Percentiles rank a stretch among this genome's conserved stretches.
Conservation (phyloP, 371 early-diverging fungal genomes). For the Mucor mucedo region DNA sequence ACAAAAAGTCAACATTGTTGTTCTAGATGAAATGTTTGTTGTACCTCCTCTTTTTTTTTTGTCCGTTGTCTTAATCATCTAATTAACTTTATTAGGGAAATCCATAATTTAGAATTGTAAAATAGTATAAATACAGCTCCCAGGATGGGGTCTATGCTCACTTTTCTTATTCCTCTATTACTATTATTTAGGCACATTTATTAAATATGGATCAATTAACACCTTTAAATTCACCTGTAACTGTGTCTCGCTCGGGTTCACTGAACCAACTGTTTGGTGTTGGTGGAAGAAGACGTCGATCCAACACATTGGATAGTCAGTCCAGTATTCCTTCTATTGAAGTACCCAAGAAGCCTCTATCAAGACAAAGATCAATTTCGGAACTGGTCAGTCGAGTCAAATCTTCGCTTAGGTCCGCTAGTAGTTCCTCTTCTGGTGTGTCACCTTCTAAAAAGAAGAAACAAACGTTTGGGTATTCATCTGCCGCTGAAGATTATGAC, state of each 20-base stretch:
- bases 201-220: conserved; percentile 13
- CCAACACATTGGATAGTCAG: conserved; percentile 22
- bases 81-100: too few species aligned
- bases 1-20: too few species aligned
- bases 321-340: not conserved
- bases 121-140: too few species aligned
- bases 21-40: too few species aligned
- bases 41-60: too few species aligned
- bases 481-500: conserved; percentile 31
- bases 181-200: too few species aligned
- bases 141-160: too few species aligned
- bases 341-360: conserved; percentile 14
- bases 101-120: too few species aligned
- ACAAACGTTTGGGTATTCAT: conserved; percentile 19
- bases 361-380: conserved; percentile 31
- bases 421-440: not conserved
- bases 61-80: too few species aligned
- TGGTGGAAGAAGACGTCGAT: conserved; percentile 17
- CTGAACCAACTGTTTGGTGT: conserved; percentile 25
- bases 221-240: conserved; percentile 11
- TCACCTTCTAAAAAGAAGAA: not conserved
- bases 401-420: conserved; percentile 2
- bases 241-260: conserved; percentile 21
- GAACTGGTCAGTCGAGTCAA: conserved; percentile 31
- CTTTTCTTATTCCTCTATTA: too few species aligned